Evolutionary conservation across 495 filamentous ascomycete genomes (phyloP), one percentile per base, ranked within the genome.

Genomic region (Filosporella fistucella): DNA sequence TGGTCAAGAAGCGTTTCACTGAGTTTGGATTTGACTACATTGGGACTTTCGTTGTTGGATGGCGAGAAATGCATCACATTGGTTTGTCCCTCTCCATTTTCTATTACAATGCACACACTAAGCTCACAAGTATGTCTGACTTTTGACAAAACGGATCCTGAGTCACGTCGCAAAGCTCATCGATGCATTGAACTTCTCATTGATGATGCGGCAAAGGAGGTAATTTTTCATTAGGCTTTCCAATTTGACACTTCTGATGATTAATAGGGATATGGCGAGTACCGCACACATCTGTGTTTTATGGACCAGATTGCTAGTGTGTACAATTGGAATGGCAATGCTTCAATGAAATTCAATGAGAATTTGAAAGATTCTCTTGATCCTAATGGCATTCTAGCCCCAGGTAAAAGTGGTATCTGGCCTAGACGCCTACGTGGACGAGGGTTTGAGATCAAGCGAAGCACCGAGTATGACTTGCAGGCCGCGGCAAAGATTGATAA

Each of bases 191-290:
- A 68, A 8, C 64, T 67, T 14, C 58, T 80, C 51, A 68, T 80
- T 13, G 66, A 68, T 18, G 68, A 69, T 21, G 65, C 68, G 11
- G 74, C 75, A 6, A 58, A 52, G 9, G 57, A n/a, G n/a, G n/a
- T n/a, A n/a, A n/a, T n/a, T n/a, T n/a, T n/a, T n/a, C n/a, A n/a
- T n/a, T n/a, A n/a, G n/a, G n/a, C n/a, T n/a, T n/a, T n/a, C n/a
- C n/a, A n/a, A n/a, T n/a, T n/a, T n/a, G n/a, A n/a, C n/a, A n/a
- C n/a, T n/a, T n/a, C n/a, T n/a, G n/a, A n/a, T n/a, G n/a, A n/a
- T n/a, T n/a, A n/a, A n/a, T n/a, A 68, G n/a, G 78, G 76, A 1
- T 80, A 69, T 49, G 76, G 77, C 13, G 77, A 81, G 50, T 81
- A 80, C 50, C 59, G 77, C 3, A 77, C 78, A 1, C 77, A 81